Base-by-base conservation (phyloP, 768 basidiomycete genomes). In the Pholiota molesta region DNA sequence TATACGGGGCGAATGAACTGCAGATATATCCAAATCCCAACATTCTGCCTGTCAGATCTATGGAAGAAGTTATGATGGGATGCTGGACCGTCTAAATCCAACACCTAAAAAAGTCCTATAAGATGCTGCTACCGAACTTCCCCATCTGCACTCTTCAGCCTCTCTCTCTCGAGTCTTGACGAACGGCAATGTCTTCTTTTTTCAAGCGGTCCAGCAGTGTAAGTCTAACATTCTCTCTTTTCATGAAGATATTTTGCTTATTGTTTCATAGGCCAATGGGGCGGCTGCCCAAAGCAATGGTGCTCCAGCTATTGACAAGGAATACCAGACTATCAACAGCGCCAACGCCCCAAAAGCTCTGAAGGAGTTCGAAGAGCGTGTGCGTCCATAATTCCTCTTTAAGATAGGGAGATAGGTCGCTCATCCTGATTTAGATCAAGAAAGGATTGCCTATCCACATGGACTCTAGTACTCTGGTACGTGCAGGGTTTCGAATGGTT, bases 361-460 rank as follows among this genome's bases (percentile, higher is more conserved):
- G 60, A 75, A 75, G 31, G 79, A 78, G 45, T 77, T 84, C 57
- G 73, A 77, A 33, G 79, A 80, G 10, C 77, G 79, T 71, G 83
- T 82, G 17, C 13, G 47, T 42, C 13, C 21, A 21, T 37, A 37
- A 37, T 42, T 16, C 3, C 26, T 28, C 14, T 47, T 29, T 6
- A 37, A 16, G n/a, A 19, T 17, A 53, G 44, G 9, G 19, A 39
- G 5, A 33, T 21, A 14, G 11, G 7, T n/a, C 16, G 21, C 14
- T 33, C 52, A 64, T 57, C 49, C 51, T 31, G 8, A 29, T 14
- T 58, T 66, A 85, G 83, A 69, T 84, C 57, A 82, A 80, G 68
- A 81, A 77, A 66, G 82, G 81, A 6, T 52, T 71, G 23, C 68
- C 74, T 13, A 64, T 79, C 9, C 70, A 66, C 16, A 55, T 78